These are phyloP conservation scores for Arthrobotrys megalospora DNA, from an alignment of 2,329 filamentous ascomycete genomes.

Conservation along the genomic window DNA sequence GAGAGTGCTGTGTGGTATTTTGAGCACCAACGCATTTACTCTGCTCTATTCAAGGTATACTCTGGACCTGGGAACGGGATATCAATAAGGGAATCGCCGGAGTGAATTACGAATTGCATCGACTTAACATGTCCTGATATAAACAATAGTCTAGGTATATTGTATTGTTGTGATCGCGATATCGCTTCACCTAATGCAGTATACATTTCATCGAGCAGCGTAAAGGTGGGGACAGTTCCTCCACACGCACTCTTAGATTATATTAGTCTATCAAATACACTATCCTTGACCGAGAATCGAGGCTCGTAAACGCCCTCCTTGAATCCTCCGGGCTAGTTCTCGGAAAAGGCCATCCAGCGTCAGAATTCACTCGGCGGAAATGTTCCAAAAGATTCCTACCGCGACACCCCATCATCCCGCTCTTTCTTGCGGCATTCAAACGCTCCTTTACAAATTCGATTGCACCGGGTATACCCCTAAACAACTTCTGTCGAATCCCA, in stretches of 20 bases:
- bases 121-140: no score
- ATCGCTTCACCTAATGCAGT: no score
- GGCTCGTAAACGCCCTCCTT: background rate
- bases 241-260: no score
- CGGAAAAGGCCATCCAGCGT: background rate
- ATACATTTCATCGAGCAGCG: no score
- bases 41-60: background rate
- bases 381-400: background rate
- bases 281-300: background rate
- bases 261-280: background rate
- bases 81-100: background rate
- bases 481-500: background rate
- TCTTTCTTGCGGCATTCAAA: background rate
- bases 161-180: no score
- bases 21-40: background rate
- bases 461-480: background rate
- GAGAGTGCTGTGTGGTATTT: slow-evolving; percentile 3
- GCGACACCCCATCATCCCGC: background rate
- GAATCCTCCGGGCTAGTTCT: background rate
- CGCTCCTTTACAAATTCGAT: background rate
- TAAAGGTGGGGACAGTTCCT: no score
- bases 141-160: no score
- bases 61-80: background rate
- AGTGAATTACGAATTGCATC: no score
- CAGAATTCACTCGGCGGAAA: background rate